Conservation (phyloP, 164 flowering plant species). For the Magnolia changhungtana region DNA sequence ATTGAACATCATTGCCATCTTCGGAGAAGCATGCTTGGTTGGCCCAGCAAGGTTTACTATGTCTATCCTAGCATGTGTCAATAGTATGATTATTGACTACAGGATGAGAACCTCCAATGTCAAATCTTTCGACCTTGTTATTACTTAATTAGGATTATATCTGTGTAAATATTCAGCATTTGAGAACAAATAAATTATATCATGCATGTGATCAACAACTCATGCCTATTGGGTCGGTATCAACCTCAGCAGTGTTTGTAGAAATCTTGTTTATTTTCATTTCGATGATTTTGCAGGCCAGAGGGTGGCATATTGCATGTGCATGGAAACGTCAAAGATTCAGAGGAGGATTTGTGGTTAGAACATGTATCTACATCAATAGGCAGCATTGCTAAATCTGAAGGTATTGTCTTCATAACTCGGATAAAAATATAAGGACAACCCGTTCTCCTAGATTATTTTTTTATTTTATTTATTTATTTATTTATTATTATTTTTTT, state of each 20-base stretch:
- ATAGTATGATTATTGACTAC: no score
- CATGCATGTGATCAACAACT: not conserved
- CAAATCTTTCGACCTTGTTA: no score
- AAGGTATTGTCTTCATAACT: slow-evolving; percentile 46
- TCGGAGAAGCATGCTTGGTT: not conserved
- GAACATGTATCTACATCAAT: slow-evolving; percentile 51
- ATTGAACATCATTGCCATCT: not conserved
- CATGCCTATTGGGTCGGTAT: not conserved
- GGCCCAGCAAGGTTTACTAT: not conserved
- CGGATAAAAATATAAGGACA: no score
- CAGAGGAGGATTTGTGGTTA: slow-evolving; percentile 70
- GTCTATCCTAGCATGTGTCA: no score
- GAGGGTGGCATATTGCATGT: slow-evolving; percentile 84
- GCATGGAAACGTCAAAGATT: slow-evolving; percentile 85
- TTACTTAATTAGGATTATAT: no score
- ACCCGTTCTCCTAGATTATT: no score
- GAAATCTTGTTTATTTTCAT: not conserved
- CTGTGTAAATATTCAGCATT: no score
- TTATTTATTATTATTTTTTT: no score
- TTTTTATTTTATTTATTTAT: no score
- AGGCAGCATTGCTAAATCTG: slow-evolving; percentile 54
- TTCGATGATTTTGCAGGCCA: slow-evolving; percentile 32
- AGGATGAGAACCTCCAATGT: no score
- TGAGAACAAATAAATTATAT: no score
- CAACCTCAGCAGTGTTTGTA: no score